phyloP scores from a whole-genome alignment of 352 stramenopile species.

The Thalassiosira gravida region DNA sequence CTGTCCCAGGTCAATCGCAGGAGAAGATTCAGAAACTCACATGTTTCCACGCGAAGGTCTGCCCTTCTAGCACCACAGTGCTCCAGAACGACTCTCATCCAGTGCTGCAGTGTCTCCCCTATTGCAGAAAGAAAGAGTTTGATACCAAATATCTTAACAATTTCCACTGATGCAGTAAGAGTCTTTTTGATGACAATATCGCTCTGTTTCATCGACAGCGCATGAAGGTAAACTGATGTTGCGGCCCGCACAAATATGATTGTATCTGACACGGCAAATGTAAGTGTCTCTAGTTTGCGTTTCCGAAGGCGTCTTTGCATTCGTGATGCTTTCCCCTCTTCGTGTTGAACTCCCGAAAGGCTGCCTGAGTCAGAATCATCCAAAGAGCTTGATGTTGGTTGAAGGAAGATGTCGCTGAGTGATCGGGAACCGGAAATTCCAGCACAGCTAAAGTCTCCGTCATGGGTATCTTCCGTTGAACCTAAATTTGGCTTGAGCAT shows the following conservation, averaged over 20 bases:
- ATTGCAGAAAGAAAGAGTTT: constrained; percentile 84
- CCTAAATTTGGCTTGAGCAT: constrained; percentile 63
- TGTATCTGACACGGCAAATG: constrained; percentile 72
- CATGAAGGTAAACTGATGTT: constrained; percentile 84
- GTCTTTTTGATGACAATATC: constrained; percentile 78
- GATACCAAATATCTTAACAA: constrained; percentile 87
- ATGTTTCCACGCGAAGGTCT: constrained; percentile 78
- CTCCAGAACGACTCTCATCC: constrained; percentile 84
- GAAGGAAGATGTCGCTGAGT: constrained; percentile 53
- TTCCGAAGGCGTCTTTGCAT: constrained; percentile 26
- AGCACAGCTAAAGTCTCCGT: constrained; percentile 27
- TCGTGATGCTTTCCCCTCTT: constrained; percentile 39
- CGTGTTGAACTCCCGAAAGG: constrained; percentile 11
- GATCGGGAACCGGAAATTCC: constrained; percentile 51
- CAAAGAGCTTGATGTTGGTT: constrained; percentile 36
- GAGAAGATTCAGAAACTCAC: constrained; percentile 85
- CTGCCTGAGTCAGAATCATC: constrained; percentile 39
- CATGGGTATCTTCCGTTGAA: constrained; percentile 24
- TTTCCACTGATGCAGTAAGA: constrained; percentile 79
- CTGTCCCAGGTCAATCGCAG: constrained; percentile 82
- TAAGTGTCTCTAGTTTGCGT: constrained; percentile 45
- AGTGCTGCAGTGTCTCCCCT: constrained; percentile 86
- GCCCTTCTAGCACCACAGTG: constrained; percentile 82
- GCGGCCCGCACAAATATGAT: constrained; percentile 84
- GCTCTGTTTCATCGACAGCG: constrained; percentile 73